phyloP scores from a whole-genome alignment of 441 rosid species.

The Croton laevigatus region DNA sequence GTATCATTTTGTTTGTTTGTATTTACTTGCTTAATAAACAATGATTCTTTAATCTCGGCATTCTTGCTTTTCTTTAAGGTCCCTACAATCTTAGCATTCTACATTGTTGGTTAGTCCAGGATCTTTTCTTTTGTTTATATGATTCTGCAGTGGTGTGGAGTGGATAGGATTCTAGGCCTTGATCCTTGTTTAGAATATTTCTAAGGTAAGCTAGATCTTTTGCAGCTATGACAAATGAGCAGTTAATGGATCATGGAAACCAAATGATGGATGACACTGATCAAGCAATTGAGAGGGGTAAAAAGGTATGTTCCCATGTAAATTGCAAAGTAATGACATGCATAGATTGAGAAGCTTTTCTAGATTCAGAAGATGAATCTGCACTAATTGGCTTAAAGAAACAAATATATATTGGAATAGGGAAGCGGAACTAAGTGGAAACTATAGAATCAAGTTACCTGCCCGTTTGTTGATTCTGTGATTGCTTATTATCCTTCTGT shows the following conservation, averaged over 20 bases:
- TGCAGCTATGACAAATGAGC: slow-evolving; percentile 92
- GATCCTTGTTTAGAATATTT: slow-evolving; percentile 12
- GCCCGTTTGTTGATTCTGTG: not conserved
- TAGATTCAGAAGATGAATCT: not conserved
- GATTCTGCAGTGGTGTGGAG: not conserved
- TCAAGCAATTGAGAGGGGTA: slow-evolving; percentile 89
- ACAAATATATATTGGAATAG: not conserved
- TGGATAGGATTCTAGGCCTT: not conserved
- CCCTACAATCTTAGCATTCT: not conserved
- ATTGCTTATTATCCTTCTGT: not conserved
- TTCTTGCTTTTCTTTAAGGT: not conserved
- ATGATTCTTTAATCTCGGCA: not conserved
- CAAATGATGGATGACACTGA: slow-evolving; percentile 95
- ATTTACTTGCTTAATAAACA: not conserved
- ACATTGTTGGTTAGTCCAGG: not conserved
- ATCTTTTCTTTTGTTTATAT: not conserved
- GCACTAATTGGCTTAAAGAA: not conserved
- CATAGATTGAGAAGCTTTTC: not conserved
- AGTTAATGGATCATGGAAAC: slow-evolving; percentile 71
- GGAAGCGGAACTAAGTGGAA: not conserved
- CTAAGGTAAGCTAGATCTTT: slow-evolving; percentile 19
- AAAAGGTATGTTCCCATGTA: slow-evolving; percentile 46
- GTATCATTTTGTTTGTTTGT: not conserved
- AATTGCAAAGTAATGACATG: not conserved
- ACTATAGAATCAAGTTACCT: not conserved